These are phyloP conservation scores for Aspergillus brasiliensis DNA, from an alignment of 2,329 filamentous ascomycete species.

Conservation along the genomic window DNA sequence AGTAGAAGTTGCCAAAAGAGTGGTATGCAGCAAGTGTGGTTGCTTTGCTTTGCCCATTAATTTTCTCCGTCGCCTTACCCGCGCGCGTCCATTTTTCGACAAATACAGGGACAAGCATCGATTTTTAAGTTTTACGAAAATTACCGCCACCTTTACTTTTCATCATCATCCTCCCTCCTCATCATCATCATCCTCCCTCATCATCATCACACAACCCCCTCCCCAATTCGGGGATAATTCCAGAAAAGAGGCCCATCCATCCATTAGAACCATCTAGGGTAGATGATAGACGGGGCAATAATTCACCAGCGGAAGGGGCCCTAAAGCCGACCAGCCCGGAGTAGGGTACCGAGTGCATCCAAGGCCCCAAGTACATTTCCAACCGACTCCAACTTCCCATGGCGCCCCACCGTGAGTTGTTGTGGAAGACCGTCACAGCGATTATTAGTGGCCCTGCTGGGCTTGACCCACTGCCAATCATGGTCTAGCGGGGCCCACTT, in stretches of 20 bases:
- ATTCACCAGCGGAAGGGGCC: neutral
- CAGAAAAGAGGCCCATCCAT: slow-evolving; percentile 8
- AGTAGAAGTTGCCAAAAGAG: neutral
- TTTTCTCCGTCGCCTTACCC: slow-evolving; percentile 4
- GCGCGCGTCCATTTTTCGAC: neutral
- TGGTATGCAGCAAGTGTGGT: neutral
- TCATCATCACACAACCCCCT: neutral
- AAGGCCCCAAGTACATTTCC: slow-evolving; percentile 1
- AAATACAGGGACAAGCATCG: neutral
- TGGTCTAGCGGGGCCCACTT: slow-evolving; percentile 24
- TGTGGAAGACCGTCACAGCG: slow-evolving; percentile 16
- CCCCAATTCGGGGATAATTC: slow-evolving; percentile 10
- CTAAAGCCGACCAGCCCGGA: neutral
- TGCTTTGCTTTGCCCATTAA: neutral
- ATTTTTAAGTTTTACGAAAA: neutral
- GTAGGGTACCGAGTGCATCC: slow-evolving; percentile 12
- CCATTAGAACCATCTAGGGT: neutral
- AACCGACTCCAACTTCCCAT: slow-evolving; percentile 9
- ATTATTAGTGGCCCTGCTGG: slow-evolving; percentile 20
- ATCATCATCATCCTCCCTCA: neutral
- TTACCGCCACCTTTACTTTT: neutral
- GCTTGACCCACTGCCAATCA: slow-evolving; percentile 20
- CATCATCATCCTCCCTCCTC: neutral
- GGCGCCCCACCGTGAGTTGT: slow-evolving; percentile 18
- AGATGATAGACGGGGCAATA: neutral